Evolutionary conservation across 2,329 filamentous ascomycete genomes (phyloP), one percentile per base, ranked within the genome.

Genomic region (Verruconis gallopava): DNA sequence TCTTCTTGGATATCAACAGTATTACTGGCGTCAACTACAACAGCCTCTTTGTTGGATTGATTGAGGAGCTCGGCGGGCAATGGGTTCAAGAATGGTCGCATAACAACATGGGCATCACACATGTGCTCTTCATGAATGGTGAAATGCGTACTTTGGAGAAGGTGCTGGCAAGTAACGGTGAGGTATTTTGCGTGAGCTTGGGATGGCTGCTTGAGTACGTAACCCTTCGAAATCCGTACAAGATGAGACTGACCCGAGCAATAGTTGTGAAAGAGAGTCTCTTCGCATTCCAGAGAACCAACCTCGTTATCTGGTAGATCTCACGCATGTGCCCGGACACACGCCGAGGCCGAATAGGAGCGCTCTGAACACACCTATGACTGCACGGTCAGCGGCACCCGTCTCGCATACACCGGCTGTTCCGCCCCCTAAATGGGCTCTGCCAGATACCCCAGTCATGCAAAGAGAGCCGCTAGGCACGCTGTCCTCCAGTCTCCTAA

Each of bases 111-210:
- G 81, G 79, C 4, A 84, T 93, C 51, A 93, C 85, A 0, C 86
- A 94, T 54, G 82, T 94, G 5, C 76, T 94, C 4, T 94, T 79
- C 67, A 94, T 93, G 58, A 86, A 93, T 54, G 86, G 86, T 36
- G 78, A 78, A 33, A 79, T 80, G 53, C 71, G 79, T 19, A 93
- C 85, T 1, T 62, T 94, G 49, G 80, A 93, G 55, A 93, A 86
- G 61, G 80, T 89, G 4, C 71, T 77, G 44, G 73, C 80, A 51
- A 78, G 75, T 30, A 71, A 73, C 12, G 84, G 84, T 4, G 68
- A 83, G 21, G 82, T 94, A 28, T 78, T 84, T 51, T 93, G 85
- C 61, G 85, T 94, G 43, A 85, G 85, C 38, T 81, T 93, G 37
- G 79, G 78, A 49, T 94, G 85, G 85, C 81, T 91, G 42, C 71